Base-by-base conservation (phyloP, 129 eudicot species). In the Centella asiatica region DNA sequence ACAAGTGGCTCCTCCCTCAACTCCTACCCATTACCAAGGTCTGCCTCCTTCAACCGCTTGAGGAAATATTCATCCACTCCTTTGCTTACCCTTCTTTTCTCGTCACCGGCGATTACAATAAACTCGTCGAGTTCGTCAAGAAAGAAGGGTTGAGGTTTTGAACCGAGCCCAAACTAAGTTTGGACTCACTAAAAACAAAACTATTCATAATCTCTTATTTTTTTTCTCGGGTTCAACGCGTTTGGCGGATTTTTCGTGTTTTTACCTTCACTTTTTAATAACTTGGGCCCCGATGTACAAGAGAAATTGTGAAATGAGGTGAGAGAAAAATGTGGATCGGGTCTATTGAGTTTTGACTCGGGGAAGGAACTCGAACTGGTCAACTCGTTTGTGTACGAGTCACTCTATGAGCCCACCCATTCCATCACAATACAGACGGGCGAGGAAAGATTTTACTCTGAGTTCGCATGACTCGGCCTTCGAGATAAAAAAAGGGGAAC, bases 401-500 rank as follows among this genome's bases (percentile, higher is more conserved):
- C 84, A 0, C 76, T 82, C 10, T 72, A 81, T 82, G 23, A 68
- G 29, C 46, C 88, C 88, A 1, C 84, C 84, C 0, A 84, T 82
- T 1, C 84, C 88, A 1, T n/a, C 45, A 1, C 88, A 78, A 33
- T 82, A 23, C 26, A 81, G 71, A 0, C 20, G 88, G 11, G 88
- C 88, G 0, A 77, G 88, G 18, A 82, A 75, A 34, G 84, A 82
- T 57, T 82, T 82, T 46, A 39, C 31, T 13, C 54, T 82, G 52
- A 65, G 69, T 33, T 74, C 84, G 12, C 77, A 78, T 65, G 73
- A 78, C 25, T 65, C 81, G 17, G 73, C 62, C 18, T 82, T 19
- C 3, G 81, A 78, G 60, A 61, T 82, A 47, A 82, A 82, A 75
- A 82, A 82, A 60, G 88, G 84, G 0, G 88, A 82, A 69, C 71